Base-by-base conservation (phyloP, 2,329 filamentous ascomycete genomes). In the Talaromyces marneffei region DNA sequence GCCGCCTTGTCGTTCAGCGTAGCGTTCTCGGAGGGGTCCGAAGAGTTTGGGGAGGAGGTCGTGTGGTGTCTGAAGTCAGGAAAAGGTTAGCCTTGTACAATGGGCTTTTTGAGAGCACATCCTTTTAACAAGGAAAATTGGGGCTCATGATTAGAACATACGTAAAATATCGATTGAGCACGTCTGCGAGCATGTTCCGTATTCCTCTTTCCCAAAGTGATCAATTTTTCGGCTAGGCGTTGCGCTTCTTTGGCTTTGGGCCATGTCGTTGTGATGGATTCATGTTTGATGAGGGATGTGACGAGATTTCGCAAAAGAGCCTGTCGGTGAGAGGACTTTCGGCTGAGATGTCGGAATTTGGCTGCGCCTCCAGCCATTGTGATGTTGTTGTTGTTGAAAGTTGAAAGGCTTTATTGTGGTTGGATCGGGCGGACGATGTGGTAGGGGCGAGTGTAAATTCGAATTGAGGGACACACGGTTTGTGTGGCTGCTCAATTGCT, bases 161-260 rank as follows among this genome's bases (percentile, higher is more conserved):
- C 94, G 74, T 87, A 97, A 74, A 99, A 88, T 69, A 92, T 92
- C 40, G 84, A 85, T 69, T 88, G 80, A n/a, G 92, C 93, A 67
- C 84, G 85, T 72, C 86, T 83, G 74, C 85, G 83, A 63, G 88
- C 88, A 20, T 91, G 90, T 71, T 92, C 88, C 42, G 93, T 96
- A 75, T 97, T 91, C 79, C 87, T 89, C 84, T 97, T 99, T 20
- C 90, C 93, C 69, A 96, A 77, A 4, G 92, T 97, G 70, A 99
- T 92, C 67, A 97, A 82, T 81, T 96, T 95, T 74, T 99, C 94
- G 7, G 92, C 94, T 68, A 97, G 76, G 46, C 90, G 85, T 79
- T 99, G 94, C 20, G 94, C 90, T 80, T 99, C 94, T 79, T 97
- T 99, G 53, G 94, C 94, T 79, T 97, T 97, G 74, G 89, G 87